Base-by-base conservation (phyloP, 805 yeast species). In the Metschnikowia koreensis region DNA sequence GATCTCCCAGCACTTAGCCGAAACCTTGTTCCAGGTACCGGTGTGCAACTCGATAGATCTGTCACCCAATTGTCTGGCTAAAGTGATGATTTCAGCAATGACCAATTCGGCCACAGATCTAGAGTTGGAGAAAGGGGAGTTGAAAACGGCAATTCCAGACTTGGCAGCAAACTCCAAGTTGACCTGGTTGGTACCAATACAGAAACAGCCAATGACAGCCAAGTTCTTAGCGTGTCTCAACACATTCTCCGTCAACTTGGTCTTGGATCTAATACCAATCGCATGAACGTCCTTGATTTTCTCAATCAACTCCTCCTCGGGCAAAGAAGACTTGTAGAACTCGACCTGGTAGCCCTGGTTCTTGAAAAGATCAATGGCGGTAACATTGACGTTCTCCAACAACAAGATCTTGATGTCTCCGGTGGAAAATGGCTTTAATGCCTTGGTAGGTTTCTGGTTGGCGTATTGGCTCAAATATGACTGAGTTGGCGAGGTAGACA, bases 141-240 rank as follows among this genome's bases (percentile, higher is more conserved):
- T 90, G 86, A 94, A 94, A 26, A 94, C 99, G 44, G 97, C 92
- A 69, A 93, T 82, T 75, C 99, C 99, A 46, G 82, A 81, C 65
- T 86, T 82, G 58, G 98, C 97, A 51, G 99, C 99, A 63, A 68
- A 88, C 61, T 88, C 89, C 58, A 92, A 80, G 70, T 94, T 96
- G 50, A 94, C 99, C 76, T 94, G 99, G 77, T 94, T 94, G 55
- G 98, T 94, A 66, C 99, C 99, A 62, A 94, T 94, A 81, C 99
- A 94, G 87, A 94, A 94, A 77, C 99, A 94, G 52, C 99, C 99
- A 71, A 94, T 78, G 33, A 83, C 92, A 28, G 88, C 88, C 71
- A 94, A 80, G 76, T 93, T 89, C 69, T 85, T 87, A 52, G 99
- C 99, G 63, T 88, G 89, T 58, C 82, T 77, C 63, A 94, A 78